Evolutionary conservation across 2,329 filamentous ascomycete species (phyloP).

Genomic region (Pyrenophora graminea): DNA sequence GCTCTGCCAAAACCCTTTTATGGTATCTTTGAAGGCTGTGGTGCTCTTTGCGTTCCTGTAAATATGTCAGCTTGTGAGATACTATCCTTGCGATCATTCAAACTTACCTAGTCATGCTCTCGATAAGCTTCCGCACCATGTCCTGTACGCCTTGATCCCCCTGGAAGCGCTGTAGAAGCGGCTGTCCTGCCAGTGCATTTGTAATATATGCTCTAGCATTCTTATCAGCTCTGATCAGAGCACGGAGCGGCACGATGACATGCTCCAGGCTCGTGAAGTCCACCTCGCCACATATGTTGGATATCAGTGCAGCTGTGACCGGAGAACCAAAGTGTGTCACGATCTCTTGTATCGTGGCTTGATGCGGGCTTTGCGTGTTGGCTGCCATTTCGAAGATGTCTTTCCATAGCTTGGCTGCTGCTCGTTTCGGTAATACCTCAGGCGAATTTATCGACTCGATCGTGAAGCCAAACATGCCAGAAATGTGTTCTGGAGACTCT

Average conservation of each 20-base stretch:
- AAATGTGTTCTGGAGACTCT: slow-evolving; percentile 61
- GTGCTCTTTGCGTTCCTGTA: slow-evolving; percentile 42
- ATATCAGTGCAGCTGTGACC: slow-evolving; percentile 37
- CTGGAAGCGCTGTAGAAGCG: slow-evolving; percentile 36
- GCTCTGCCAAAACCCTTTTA: slow-evolving; percentile 43
- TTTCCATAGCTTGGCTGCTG: slow-evolving; percentile 74
- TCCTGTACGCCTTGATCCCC: slow-evolving; percentile 35
- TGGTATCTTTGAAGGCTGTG: slow-evolving; percentile 41
- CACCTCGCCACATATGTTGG: slow-evolving; percentile 44
- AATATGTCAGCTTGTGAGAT: slow-evolving; percentile 25
- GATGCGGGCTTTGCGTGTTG: slow-evolving; percentile 32
- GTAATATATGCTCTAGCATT: slow-evolving; percentile 40
- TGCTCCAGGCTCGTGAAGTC: slow-evolving; percentile 42
- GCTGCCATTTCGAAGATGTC: slow-evolving; percentile 43
- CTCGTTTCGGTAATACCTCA: slow-evolving; percentile 75
- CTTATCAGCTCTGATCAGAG: slow-evolving; percentile 37
- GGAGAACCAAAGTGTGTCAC: slow-evolving; percentile 39
- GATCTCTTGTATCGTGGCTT: slow-evolving; percentile 42
- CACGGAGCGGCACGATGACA: slow-evolving; percentile 38
- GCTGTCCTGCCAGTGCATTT: slow-evolving; percentile 35
- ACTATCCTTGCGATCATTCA: not conserved
- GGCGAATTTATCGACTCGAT: slow-evolving; percentile 70
- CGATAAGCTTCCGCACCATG: slow-evolving; percentile 41
- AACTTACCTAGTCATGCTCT: slow-evolving; percentile 39
- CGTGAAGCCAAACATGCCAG: slow-evolving; percentile 72